These are phyloP conservation scores for Curvularia eragrostidis DNA, from an alignment of 2,329 filamentous ascomycete genomes.

Conservation along the genomic window DNA sequence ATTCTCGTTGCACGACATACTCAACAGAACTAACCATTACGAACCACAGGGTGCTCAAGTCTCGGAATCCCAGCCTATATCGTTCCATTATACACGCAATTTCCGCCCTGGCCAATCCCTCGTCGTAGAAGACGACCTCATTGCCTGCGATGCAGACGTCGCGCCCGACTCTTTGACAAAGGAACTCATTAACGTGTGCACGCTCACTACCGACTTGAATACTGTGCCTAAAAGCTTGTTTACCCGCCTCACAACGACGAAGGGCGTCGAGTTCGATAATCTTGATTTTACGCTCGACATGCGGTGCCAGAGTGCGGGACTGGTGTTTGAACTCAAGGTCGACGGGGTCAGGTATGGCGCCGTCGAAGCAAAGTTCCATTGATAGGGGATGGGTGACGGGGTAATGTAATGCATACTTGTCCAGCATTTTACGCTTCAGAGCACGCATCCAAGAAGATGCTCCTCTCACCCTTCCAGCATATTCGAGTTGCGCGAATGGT, in stretches of 20 bases:
- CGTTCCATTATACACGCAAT: conserved; percentile 86
- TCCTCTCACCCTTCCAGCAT: not conserved
- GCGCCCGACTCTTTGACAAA: conserved; percentile 62
- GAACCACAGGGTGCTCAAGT: conserved; percentile 71
- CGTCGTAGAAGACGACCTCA: conserved; percentile 79
- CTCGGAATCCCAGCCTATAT: conserved; percentile 75
- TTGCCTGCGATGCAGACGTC: conserved; percentile 74
- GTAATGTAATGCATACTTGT: not conserved
- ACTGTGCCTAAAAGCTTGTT: conserved; percentile 77
- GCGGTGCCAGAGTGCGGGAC: conserved; percentile 77
- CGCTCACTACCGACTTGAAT: conserved; percentile 78
- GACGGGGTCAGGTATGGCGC: conserved; percentile 78
- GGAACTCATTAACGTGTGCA: conserved; percentile 73
- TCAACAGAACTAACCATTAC: conserved; percentile 12
- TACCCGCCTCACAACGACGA: conserved; percentile 76
- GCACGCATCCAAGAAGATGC: not conserved
- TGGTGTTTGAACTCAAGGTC: conserved; percentile 80
- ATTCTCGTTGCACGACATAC: not conserved
- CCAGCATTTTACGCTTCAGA: not conserved
- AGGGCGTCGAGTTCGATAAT: conserved; percentile 82
- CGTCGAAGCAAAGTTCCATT: conserved; percentile 81
- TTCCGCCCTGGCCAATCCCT: conserved; percentile 80
- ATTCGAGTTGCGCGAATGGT: not conserved
- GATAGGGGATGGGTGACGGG: conserved; percentile 18
- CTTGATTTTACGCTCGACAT: conserved; percentile 83